Conservation (phyloP, 2,329 filamentous ascomycete genomes). For the Lecanicillium sp. region DNA sequence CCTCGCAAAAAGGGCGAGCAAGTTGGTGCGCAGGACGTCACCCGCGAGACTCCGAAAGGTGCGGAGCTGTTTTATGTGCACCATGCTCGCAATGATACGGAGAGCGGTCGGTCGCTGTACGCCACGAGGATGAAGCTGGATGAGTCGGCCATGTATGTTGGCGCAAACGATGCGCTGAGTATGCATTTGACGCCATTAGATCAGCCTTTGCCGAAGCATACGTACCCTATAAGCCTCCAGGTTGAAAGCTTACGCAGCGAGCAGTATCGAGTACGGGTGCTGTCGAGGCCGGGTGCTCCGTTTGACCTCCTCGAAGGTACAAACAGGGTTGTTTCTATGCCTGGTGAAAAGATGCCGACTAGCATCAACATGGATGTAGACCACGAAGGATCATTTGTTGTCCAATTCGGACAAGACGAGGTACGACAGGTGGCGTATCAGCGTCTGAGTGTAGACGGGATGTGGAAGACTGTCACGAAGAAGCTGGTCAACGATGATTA, state of each 20-base stretch:
- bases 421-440: background rate
- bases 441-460: background rate
- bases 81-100: conserved; percentile 23
- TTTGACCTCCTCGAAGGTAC: conserved; percentile 18
- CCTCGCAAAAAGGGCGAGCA: conserved; percentile 10
- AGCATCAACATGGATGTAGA: background rate
- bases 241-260: conserved; percentile 9
- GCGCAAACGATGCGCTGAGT: conserved; percentile 19
- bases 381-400: background rate
- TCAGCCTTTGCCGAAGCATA: conserved; percentile 21
- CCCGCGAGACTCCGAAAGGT: conserved; percentile 17
- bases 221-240: conserved; percentile 17
- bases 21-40: conserved; percentile 24
- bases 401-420: background rate
- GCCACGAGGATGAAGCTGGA: conserved; percentile 23
- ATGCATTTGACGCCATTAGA: conserved; percentile 22
- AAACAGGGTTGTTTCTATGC: conserved; percentile 17
- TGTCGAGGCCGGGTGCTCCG: conserved; percentile 12
- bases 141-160: conserved; percentile 14
- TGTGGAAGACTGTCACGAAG: background rate
- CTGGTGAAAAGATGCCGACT: background rate
- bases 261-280: conserved; percentile 13
- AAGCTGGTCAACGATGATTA: background rate
- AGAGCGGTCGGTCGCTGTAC: conserved; percentile 19
- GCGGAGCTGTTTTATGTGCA: conserved; percentile 27